Base-by-base conservation (phyloP, 345 rosid genomes). In the Triadica sebifera region DNA sequence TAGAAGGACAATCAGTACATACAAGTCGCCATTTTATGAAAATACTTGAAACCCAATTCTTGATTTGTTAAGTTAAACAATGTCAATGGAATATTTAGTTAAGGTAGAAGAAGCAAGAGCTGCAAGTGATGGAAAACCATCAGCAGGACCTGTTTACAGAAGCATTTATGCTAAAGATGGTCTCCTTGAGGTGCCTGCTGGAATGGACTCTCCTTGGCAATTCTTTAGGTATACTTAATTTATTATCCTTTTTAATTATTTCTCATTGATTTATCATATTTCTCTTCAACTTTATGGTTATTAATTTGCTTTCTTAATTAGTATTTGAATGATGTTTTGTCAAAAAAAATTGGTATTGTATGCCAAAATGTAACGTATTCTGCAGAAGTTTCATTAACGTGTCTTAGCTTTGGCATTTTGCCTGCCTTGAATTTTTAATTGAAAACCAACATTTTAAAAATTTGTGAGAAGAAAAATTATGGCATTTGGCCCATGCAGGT, bases 171-270 rank as follows among this genome's bases (percentile, higher is more conserved):
- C 98, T 29, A 83, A 87, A 79, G 92, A 93, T 74, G 96, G 94
- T n/a, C 90, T 91, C 29, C 52, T 93, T 52, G 81, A 85, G 72
- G 67, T 85, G 72, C 91, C 97, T 45, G 69, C 75, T 0, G 83
- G 85, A 5, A 63, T 89, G 73, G 78, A 89, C 20, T 91, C 97
- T 78, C 99, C 99, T 7, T 95, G 99, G 99, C 88, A 95, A 74
- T 86, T 93, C 81, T 83, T 95, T 61, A 85, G 94, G 99, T 89
- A 68, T 39, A 19, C 7, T n/a, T 57, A 52, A 16, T 75, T 29
- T 43, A 6, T 8, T 22, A 22, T 13, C 1, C 10, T 0, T 47
- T 47, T 10, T 7, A 10, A 22, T 16, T 16, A 4, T 25, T 24
- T n/a, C n/a, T n/a, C n/a, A n/a, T n/a, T n/a, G n/a, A n/a, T n/a